These are phyloP conservation scores for Aspergillus sclerotialis DNA, from an alignment of 2,329 filamentous ascomycete species.

Conservation along the genomic window DNA sequence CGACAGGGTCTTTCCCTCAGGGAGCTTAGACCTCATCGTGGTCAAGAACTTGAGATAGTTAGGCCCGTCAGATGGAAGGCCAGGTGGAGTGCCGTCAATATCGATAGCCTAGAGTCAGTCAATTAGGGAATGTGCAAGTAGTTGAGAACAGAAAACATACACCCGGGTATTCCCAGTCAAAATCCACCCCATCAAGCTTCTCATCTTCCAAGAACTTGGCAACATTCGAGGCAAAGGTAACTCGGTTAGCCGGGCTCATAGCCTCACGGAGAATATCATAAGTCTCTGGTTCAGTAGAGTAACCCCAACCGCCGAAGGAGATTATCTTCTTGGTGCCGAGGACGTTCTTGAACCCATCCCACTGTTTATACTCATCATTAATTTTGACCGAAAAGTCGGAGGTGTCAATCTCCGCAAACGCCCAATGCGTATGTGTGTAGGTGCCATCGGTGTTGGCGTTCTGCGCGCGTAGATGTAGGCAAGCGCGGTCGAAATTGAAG, in stretches of 20 bases:
- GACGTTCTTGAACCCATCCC: constrained; percentile 26
- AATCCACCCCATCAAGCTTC: constrained; percentile 35
- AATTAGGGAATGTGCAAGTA: too few species aligned
- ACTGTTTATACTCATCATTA: too few species aligned
- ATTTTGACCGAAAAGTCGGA: too few species aligned
- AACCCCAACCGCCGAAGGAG: constrained; percentile 40
- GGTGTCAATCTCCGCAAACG: too few species aligned
- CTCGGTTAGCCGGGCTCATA: constrained; percentile 29
- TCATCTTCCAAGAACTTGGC: constrained; percentile 35
- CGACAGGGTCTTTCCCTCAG: constrained; percentile 14
- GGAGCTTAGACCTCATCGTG: constrained; percentile 11
- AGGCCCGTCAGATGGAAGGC: constrained; percentile 16
- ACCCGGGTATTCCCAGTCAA: constrained; percentile 36
- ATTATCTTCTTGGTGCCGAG: constrained; percentile 30
- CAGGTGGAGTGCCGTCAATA: constrained; percentile 31
- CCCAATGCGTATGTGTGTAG: constrained; percentile 31
- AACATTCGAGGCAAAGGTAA: constrained; percentile 28
- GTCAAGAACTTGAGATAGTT: constrained; percentile 27
- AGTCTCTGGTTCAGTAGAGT: constrained; percentile 30
- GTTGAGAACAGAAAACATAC: too few species aligned
- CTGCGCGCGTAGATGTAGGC: constrained; percentile 20
- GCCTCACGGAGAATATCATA: constrained; percentile 33
- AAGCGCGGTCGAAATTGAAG: constrained; percentile 22
- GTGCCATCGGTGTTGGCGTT: constrained; percentile 12
- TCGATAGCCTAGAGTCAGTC: too few species aligned